Evolutionary conservation across 2,329 filamentous ascomycete genomes (phyloP).

Genomic region (Diaporthe sp.): DNA sequence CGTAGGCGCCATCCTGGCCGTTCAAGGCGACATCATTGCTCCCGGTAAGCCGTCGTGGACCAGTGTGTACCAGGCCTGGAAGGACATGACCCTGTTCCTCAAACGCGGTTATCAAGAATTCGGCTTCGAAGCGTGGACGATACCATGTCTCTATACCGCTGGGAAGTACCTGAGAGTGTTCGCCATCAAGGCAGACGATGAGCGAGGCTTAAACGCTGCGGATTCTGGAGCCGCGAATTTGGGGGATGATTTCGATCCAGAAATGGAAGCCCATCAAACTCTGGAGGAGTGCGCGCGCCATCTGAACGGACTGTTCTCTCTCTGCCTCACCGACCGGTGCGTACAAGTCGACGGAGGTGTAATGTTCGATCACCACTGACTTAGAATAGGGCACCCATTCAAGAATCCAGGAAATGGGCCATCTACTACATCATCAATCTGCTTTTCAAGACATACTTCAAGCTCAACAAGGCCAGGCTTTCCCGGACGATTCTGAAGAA

Average conservation of each 20-base stretch:
- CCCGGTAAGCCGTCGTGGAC: constrained; percentile 73
- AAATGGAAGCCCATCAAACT: constrained; percentile 83
- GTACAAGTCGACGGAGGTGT: constrained; percentile 44
- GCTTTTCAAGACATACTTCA: constrained; percentile 98
- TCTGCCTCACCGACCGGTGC: constrained; percentile 92
- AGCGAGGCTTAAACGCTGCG: constrained; percentile 60
- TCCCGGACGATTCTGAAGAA: constrained; percentile 92
- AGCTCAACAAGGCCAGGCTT: constrained; percentile 89
- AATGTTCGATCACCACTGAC: constrained; percentile 1
- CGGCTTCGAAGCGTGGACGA: constrained; percentile 89
- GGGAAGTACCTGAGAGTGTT: constrained; percentile 90
- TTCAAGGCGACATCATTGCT: constrained; percentile 65
- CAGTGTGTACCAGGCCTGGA: constrained; percentile 91
- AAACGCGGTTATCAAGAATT: constrained; percentile 85
- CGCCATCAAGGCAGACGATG: constrained; percentile 90
- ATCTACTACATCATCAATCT: constrained; percentile 96
- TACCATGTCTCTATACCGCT: constrained; percentile 89
- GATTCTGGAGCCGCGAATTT: constrained; percentile 64
- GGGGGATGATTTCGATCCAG: constrained; percentile 86
- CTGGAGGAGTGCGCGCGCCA: constrained; percentile 92
- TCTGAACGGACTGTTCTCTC: constrained; percentile 91
- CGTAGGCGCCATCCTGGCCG: constrained; percentile 78
- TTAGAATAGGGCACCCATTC: constrained; percentile 76
- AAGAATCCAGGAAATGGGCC: constrained; percentile 97
- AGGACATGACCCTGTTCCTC: constrained; percentile 82